phyloP scores from a whole-genome alignment of 2,329 filamentous ascomycete genomes.

The Penicillium sp. region DNA sequence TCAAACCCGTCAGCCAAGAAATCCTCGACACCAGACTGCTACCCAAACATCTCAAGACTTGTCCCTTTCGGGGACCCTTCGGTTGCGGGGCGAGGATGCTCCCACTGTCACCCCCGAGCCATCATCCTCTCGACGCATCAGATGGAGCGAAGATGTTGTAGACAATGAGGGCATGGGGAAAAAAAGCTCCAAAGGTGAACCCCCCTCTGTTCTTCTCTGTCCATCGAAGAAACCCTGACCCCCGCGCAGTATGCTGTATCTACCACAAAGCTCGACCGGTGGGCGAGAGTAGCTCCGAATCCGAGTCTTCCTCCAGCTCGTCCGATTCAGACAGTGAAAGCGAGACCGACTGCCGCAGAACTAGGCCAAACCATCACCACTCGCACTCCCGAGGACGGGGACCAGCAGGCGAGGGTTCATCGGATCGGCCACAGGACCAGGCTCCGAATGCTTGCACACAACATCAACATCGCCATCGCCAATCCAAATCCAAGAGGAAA shows the following conservation, averaged over 20 bases:
- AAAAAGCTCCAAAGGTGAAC: conserved; percentile 86
- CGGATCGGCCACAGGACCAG: conserved; percentile 20
- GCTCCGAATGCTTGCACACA: conserved; percentile 12
- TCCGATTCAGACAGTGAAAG: conserved; percentile 51
- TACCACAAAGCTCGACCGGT: conserved; percentile 83
- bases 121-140: conserved; percentile 63
- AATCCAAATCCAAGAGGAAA: conserved; percentile 31
- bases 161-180: conserved; percentile 94
- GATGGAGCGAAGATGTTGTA: conserved; percentile 90
- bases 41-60: conserved; percentile 22
- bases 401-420: conserved; percentile 14
- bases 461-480: conserved; percentile 10
- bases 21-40: conserved; percentile 30
- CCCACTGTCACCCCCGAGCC: conserved; percentile 11
- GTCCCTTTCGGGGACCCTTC: conserved; percentile 29
- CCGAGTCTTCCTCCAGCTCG: conserved; percentile 53
- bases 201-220: not conserved
- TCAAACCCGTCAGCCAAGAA: conserved; percentile 38
- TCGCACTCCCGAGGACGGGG: conserved; percentile 24
- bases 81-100: conserved; percentile 30
- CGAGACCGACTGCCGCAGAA: conserved; percentile 27
- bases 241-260: conserved; percentile 85
- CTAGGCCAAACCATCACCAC: conserved; percentile 5
- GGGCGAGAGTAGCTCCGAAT: conserved; percentile 73
- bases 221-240: not conserved